Evolutionary conservation across 2,329 filamentous ascomycete genomes (phyloP), one percentile per base, ranked within the genome.

Genomic region (Monosporascus sp.): DNA sequence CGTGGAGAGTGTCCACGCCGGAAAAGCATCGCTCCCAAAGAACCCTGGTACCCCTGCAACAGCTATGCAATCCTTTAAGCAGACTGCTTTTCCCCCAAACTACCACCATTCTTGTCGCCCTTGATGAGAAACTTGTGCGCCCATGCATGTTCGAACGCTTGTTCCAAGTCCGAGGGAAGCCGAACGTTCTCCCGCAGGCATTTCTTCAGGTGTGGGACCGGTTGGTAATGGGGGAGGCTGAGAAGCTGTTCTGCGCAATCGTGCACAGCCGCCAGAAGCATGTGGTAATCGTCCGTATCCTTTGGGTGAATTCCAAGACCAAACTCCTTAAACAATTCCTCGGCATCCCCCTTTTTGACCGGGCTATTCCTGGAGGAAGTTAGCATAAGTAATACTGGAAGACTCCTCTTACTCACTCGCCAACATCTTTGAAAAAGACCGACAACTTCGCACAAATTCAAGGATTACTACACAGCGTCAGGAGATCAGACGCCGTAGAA

Each of bases 31-130:
- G 43, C 74, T 81, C 0, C 80, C 78, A 43, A 76, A 73, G 51
- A 81, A 72, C 50, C 80, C 77, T 0, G 79, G 78, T 1, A 83
- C 76, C 0, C 74, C 76, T 2, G 78, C 78, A 1, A 82, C 78
- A 3, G 76, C 74, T 38, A 82, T 76, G 31, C 78, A 79, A 57
- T 83, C 80, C 59, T 82, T 82, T 16, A 82, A 55, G 53, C 76
- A 78, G 3, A 81, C 60, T 0, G 71, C 49, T 76, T 81, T 0
- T 73, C 75, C 50, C 57, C 66, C n/a, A 78, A 53, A 4, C 50
- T 35, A 5, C 43, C 49, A 7, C 37, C 53, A 19, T 55, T 60
- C 5, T 52, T 54, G 37, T 64, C 66, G 26, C 65, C 74, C 45
- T 65, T 65, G 44, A 81, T 78, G 4, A 72, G 64, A 46, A 78